Base-by-base conservation (phyloP, 129 eudicot genomes). In the Glebionis coronaria region DNA sequence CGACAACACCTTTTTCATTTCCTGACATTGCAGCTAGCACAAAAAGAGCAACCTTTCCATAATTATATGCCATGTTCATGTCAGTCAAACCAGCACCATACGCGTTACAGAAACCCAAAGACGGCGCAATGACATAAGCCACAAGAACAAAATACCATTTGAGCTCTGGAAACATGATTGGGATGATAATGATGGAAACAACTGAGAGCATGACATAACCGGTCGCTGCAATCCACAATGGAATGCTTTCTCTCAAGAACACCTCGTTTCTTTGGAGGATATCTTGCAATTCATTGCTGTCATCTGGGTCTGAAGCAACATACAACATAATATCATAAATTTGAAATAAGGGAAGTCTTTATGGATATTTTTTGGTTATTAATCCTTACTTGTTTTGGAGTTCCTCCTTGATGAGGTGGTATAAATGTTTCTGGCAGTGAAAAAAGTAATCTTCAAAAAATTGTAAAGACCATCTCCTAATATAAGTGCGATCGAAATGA, bases 51-150 rank as follows among this genome's bases (percentile, higher is more conserved):
- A 88, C 96, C 53, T 91, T 91, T 7, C 97, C 97, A 16, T 91
- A 91, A 21, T 91, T 91, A 59, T 88, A 91, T 1, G 90, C 90
- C 97, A 88, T 91, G 86, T 91, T 91, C 94, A 87, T 85, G 81
- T 91, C 97, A 2, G 97, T 91, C 57, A 91, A 71, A n/a, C 97
- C 97, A 10, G 96, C 90, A 1, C 97, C 96, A 57, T 88, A 91
- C 0, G 97, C 97, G n/a, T 91, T 91, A 82, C 96, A 88, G 83
- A 91, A 91, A 70, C 96, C 82, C 18, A 91, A 57, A 7, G 94
- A 78, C 2, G 97, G 97, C 2, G 97, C 97, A 0, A 88, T 57
- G 9, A 83, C n/a, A 51, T 91, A 91, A 4, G 95, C 96, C 9
- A 85, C 83, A 0, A 88, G 71, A 42, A 91, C 90, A 19, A 55